These are phyloP conservation scores for Leishmania lainsoni DNA, from an alignment of 208 protist species.

Conservation along the genomic window DNA sequence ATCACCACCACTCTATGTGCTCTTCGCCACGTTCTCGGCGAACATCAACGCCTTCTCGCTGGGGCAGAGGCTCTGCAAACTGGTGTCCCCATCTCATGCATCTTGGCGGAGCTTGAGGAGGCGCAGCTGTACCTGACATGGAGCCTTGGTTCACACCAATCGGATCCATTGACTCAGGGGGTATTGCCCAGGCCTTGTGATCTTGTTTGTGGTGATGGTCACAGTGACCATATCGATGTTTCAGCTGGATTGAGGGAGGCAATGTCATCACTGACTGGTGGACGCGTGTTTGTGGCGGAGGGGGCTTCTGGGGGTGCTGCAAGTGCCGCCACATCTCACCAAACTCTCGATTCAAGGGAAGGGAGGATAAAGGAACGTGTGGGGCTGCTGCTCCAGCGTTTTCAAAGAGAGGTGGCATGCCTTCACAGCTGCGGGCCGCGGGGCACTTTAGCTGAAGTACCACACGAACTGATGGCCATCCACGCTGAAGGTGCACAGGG, in stretches of 20 bases:
- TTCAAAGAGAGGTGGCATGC: slow-evolving; percentile 7
- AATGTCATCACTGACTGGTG: neutral
- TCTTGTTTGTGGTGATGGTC: neutral
- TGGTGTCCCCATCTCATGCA: slow-evolving; percentile 40
- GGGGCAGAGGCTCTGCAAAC: slow-evolving; percentile 45
- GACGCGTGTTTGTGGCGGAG: neutral
- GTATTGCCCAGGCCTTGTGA: neutral
- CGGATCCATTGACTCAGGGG: neutral
- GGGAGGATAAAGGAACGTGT: neutral
- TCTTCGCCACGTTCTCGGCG: slow-evolving; percentile 13
- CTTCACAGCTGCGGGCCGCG: neutral
- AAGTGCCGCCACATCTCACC: neutral
- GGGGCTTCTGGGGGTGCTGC: neutral
- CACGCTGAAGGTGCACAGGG: neutral
- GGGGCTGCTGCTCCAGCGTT: neutral
- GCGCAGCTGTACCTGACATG: slow-evolving; percentile 20
- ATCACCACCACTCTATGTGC: slow-evolving; percentile 2
- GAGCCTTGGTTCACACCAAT: slow-evolving; percentile 4
- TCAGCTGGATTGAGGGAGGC: too few species aligned
- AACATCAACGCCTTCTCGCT: slow-evolving; percentile 29
- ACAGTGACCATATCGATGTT: too few species aligned
- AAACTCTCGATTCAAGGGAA: neutral
- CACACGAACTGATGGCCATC: neutral
- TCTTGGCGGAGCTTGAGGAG: slow-evolving; percentile 19
- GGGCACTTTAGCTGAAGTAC: neutral